Conservation (phyloP, 805 yeast species). For the Wickerhamomyces bovis region DNA sequence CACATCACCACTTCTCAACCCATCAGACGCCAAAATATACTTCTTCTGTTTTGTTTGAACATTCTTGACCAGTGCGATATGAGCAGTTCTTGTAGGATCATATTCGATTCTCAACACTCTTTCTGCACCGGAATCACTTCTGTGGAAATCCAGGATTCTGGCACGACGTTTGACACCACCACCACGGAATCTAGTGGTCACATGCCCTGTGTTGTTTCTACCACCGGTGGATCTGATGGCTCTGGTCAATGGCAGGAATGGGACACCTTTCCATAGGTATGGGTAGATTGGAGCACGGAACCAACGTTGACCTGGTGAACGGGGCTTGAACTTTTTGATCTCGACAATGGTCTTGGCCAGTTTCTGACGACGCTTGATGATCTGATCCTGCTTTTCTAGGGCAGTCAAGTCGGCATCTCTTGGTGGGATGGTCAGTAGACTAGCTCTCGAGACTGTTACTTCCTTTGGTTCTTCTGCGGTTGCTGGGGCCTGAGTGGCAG, state of each 20-base stretch:
- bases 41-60: conserved; percentile 53
- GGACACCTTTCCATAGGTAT: conserved; percentile 81
- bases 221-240: conserved; percentile 75
- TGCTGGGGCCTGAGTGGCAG: neutral
- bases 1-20: conserved; percentile 85
- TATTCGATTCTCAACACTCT: conserved; percentile 85
- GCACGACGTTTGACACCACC: conserved; percentile 93
- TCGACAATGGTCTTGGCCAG: conserved; percentile 63
- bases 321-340: conserved; percentile 71
- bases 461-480: neutral
- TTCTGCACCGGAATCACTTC: conserved; percentile 65
- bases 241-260: conserved; percentile 67
- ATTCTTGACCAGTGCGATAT: conserved; percentile 79
- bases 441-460: conserved; percentile 10
- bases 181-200: conserved; percentile 92
- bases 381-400: conserved; percentile 72
- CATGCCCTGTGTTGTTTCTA: conserved; percentile 81
- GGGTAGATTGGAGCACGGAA: conserved; percentile 82
- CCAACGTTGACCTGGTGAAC: conserved; percentile 86
- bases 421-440: conserved; percentile 32
- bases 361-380: conserved; percentile 65
- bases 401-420: conserved; percentile 52
- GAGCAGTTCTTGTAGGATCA: conserved; percentile 92
- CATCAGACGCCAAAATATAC: conserved; percentile 88
- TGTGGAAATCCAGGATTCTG: conserved; percentile 71